These are phyloP conservation scores for Agroathelia rolfsii DNA, from an alignment of 1,284 basidiomycete species.

Conservation along the genomic window DNA sequence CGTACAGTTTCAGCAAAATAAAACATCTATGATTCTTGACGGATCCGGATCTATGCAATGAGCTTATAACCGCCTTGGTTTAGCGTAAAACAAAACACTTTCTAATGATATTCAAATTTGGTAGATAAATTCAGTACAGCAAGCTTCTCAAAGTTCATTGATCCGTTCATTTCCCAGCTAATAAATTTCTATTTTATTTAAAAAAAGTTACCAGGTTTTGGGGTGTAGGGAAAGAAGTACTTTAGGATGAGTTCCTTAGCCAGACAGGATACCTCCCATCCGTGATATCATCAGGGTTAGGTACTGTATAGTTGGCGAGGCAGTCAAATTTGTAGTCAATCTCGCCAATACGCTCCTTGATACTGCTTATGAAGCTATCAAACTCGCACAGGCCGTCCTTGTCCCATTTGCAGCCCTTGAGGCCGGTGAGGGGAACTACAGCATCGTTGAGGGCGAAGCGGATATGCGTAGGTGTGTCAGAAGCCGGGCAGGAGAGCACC, in stretches of 20 bases:
- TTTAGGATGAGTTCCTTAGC: constrained; percentile 10
- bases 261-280: constrained; percentile 26
- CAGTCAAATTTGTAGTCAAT: constrained; percentile 34
- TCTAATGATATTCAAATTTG: no score
- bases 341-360: constrained; percentile 36
- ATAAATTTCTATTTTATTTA: no score
- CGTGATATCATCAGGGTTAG: constrained; percentile 27
- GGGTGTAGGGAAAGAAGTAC: no score
- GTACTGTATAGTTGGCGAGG: constrained; percentile 32
- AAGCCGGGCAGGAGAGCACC: constrained; percentile 41
- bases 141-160: no score
- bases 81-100: no score
- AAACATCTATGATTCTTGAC: no score
- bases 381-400: constrained; percentile 49
- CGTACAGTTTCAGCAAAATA: no score
- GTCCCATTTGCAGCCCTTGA: constrained; percentile 40
- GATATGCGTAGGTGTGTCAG: constrained; percentile 30
- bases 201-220: no score
- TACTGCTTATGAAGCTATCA: constrained; percentile 36
- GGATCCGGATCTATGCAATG: no score
- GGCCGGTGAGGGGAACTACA: constrained; percentile 51
- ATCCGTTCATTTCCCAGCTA: no score
- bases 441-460: constrained; percentile 50
- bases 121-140: no score
- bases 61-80: no score